phyloP scores from a whole-genome alignment of 768 basidiomycete species.

The Xerocomellus chrysenteron region DNA sequence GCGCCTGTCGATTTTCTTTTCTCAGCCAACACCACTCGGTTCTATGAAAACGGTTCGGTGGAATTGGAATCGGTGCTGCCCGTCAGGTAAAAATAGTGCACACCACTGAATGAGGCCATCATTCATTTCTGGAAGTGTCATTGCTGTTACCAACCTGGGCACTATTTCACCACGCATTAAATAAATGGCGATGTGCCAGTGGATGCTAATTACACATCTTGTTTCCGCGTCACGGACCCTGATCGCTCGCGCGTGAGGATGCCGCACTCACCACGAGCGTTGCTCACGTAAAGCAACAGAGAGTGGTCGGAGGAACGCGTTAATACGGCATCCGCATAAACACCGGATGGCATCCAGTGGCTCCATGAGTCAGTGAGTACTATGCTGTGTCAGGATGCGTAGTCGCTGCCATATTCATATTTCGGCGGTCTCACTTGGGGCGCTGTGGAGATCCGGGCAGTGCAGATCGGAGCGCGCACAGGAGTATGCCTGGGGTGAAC shows the following conservation, averaged over 20 bases:
- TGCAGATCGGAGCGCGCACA: slow-evolving; percentile 13
- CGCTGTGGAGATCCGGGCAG: slow-evolving; percentile 19
- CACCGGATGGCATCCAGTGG: slow-evolving; percentile 12
- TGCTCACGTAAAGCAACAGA: slow-evolving; percentile 11
- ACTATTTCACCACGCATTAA: slow-evolving; percentile 1
- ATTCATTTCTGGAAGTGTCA: slow-evolving; percentile 10
- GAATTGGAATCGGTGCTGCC: background rate
- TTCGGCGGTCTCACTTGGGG: background rate
- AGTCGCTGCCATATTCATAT: background rate
- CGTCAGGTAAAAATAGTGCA: background rate
- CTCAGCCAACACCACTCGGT: background rate
- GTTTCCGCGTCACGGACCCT: slow-evolving; percentile 6
- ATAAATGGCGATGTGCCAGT: background rate
- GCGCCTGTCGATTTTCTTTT: background rate
- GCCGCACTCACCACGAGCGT: background rate
- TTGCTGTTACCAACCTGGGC: background rate
- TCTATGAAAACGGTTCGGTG: background rate
- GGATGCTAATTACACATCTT: background rate
- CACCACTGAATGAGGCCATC: background rate
- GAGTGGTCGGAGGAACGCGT: background rate
- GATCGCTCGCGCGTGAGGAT: slow-evolving; percentile 18
- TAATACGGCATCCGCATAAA: slow-evolving; percentile 22
- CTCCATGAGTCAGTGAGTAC: background rate
- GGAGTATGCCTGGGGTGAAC: slow-evolving; percentile 3
- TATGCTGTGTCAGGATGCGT: slow-evolving; percentile 2